phyloP scores from a whole-genome alignment of 495 filamentous ascomycete genomes.

The Ramalina peruviana region DNA sequence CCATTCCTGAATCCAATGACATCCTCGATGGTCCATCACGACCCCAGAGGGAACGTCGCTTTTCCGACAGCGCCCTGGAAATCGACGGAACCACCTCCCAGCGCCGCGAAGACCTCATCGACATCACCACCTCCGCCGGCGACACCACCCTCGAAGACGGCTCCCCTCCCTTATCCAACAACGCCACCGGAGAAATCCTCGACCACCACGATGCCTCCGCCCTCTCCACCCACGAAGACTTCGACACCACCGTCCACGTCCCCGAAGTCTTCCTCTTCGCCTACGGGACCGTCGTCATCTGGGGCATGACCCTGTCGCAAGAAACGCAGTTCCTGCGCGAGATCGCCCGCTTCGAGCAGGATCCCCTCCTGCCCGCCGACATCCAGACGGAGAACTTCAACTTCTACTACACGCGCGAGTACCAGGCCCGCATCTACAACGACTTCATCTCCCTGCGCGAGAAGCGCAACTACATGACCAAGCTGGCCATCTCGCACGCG shows the following conservation, averaged over 20 bases:
- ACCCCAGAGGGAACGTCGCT: conserved; percentile 44
- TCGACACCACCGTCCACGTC: conserved; percentile 70
- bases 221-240: conserved; percentile 26
- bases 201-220: conserved; percentile 12
- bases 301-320: conserved; percentile 82
- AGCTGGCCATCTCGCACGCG: conserved; percentile 90
- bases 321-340: conserved; percentile 85
- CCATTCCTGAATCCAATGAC: conserved; percentile 12
- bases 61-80: conserved; percentile 48
- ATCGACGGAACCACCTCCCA: conserved; percentile 36
- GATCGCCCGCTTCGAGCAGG: conserved; percentile 85
- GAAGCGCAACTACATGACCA: conserved; percentile 93
- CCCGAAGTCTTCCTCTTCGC: conserved; percentile 93
- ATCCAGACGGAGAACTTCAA: conserved; percentile 96
- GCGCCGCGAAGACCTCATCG: conserved; percentile 39
- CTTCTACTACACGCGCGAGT: conserved; percentile 95
- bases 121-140: conserved; percentile 27
- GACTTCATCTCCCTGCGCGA: conserved; percentile 92
- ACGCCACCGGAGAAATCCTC: conserved; percentile 34
- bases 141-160: conserved; percentile 19
- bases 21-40: not conserved
- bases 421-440: conserved; percentile 97
- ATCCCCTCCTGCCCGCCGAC: conserved; percentile 76
- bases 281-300: conserved; percentile 99
- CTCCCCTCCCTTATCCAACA: conserved; percentile 17